Evolutionary conservation across 306 rosid species (phyloP), one percentile per base, ranked within the genome.

Genomic region (Trifolium dubium): DNA sequence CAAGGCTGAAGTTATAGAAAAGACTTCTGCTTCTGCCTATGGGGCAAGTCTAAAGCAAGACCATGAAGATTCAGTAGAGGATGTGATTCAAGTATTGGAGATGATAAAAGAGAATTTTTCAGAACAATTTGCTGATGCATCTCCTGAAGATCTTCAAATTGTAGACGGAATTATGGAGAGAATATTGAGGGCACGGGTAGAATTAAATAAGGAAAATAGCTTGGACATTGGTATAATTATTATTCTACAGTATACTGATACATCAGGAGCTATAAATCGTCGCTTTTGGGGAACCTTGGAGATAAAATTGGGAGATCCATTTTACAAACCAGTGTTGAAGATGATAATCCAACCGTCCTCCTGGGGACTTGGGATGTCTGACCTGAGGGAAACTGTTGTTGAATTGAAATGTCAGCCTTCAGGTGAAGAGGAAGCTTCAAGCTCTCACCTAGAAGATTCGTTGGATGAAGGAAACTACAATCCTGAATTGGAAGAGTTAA

Each of bases 31-130:
- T 14, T 73, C 61, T 61, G 49, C 23, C 39, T 73, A 31, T 73
- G 78, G 78, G 37, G 28, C n/a, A 46, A 61, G 78, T 40, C 5
- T 73, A 62, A 46, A 56, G 44, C 65, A 64, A 58, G 77, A 59
- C 18, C 47, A 59, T 9, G 62, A 73, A 34, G 70, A 62, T 15
- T 73, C 70, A 47, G n/a, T 1, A 6, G 43, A 19, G 37, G 70
- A 62, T 47, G 62, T 73, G 37, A 44, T 73, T 46, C 6, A 13
- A 32, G 29, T 73, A 3, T 32, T 8, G 12, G 77, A 72, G 43
- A 13, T 59, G 44, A n/a, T 72, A 3, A 40, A 72, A 23, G 77
- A 59, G 69, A 62, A 47, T 73, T 5, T 47, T 28, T 58, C 62
- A 17, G 32, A 32, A 44, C 50, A 73, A 17, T 11, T 30, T 29